A percentile compares a stretch with the other conserved stretches of the same genome.
Conservation (phyloP, 768 basidiomycete genomes). For the Tulasnella sp. region DNA sequence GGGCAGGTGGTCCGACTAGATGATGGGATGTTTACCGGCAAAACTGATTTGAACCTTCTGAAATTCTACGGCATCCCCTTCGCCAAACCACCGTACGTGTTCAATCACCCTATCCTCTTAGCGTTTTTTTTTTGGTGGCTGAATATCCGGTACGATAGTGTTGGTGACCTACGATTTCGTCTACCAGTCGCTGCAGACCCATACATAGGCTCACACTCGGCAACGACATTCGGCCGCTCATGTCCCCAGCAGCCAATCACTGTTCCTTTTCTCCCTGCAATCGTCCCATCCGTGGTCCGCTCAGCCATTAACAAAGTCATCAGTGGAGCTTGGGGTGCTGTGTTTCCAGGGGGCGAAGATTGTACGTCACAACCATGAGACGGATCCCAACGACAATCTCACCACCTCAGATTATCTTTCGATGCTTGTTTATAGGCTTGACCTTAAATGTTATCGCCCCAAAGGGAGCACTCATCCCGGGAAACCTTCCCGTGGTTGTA, state of each 20-base stretch:
- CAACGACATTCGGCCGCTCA: slow-evolving; percentile 33
- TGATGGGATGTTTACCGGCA: slow-evolving; percentile 37
- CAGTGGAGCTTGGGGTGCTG: slow-evolving; percentile 24
- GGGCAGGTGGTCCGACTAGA: slow-evolving; percentile 39
- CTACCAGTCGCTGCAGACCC: slow-evolving; percentile 31
- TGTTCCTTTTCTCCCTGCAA: too few relatives aligned
- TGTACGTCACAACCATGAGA: too few relatives aligned
- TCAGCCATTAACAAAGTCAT: slow-evolving; percentile 29
- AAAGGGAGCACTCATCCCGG: slow-evolving; percentile 28
- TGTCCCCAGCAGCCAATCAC: slow-evolving; percentile 38
- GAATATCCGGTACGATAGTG: slow-evolving; percentile 27
- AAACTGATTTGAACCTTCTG: slow-evolving; percentile 25
- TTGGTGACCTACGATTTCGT: slow-evolving; percentile 34
- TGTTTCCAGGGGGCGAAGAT: slow-evolving; percentile 34
- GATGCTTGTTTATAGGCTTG: slow-evolving; percentile 30
- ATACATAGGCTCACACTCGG: slow-evolving; percentile 30
- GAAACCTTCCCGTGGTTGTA: slow-evolving; percentile 43
- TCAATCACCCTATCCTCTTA: neutral
- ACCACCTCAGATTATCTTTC: neutral
- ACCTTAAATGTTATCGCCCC: slow-evolving; percentile 45
- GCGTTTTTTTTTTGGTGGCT: slow-evolving; percentile 24
- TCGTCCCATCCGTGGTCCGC: slow-evolving; percentile 28
- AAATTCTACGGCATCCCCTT: slow-evolving; percentile 46
- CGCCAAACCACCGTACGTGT: slow-evolving; percentile 40
- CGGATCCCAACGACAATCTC: neutral